These are phyloP conservation scores for Exophiala viscosa DNA, from an alignment of 2,329 filamentous ascomycete species.

Conservation along the genomic window DNA sequence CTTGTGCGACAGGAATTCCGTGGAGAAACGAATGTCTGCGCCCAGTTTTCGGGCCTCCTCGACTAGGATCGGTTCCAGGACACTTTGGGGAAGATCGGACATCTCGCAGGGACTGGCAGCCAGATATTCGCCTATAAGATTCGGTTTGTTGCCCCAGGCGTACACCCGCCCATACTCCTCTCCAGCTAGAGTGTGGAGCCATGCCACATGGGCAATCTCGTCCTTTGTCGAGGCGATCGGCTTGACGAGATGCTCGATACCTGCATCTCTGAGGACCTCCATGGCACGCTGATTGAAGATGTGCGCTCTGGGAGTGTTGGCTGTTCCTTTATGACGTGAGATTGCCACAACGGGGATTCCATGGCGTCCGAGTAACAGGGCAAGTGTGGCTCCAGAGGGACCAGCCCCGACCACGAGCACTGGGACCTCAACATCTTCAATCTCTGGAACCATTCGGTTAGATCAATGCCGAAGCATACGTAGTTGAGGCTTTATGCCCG, in stretches of 20 bases:
- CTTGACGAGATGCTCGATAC: conserved; percentile 1
- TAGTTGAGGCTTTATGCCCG: no score
- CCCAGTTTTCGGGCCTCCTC: conserved; percentile 39
- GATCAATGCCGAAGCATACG: no score
- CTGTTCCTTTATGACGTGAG: conserved; percentile 10
- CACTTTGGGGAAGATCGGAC: conserved; percentile 47
- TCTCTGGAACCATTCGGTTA: no score
- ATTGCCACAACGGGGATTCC: background rate
- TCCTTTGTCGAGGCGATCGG: background rate
- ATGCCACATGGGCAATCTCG: background rate
- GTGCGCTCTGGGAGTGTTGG: conserved; percentile 15
- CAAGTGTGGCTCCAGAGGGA: background rate
- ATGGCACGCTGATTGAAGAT: conserved; percentile 16
- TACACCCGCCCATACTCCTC: conserved; percentile 42
- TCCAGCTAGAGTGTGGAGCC: conserved; percentile 36
- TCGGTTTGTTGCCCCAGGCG: conserved; percentile 41
- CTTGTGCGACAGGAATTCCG: conserved; percentile 36
- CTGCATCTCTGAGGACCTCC: conserved; percentile 12
- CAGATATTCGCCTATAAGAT: background rate
- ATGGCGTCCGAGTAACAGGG: background rate
- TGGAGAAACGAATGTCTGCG: conserved; percentile 45
- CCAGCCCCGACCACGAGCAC: conserved; percentile 4
- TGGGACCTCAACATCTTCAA: background rate
- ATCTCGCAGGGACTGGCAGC: conserved; percentile 42
- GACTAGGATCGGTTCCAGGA: conserved; percentile 49